Percentiles rank a stretch among this genome's conserved stretches.
Evolutionary conservation across 2,329 filamentous ascomycete species (phyloP).

Genomic region (Ophiostoma tasmaniense): DNA sequence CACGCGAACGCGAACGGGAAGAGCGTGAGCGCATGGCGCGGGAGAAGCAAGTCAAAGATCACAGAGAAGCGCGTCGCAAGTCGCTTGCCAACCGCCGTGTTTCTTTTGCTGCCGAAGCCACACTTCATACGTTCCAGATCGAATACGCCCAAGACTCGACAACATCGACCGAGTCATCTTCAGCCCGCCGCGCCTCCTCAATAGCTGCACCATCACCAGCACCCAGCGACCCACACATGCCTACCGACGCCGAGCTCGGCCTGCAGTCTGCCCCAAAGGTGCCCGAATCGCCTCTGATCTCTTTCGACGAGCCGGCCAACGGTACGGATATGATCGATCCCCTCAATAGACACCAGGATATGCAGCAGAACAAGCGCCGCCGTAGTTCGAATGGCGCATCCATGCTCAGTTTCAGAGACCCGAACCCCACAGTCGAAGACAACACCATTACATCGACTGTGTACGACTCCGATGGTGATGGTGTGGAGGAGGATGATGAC

Average conservation of each 20-base stretch:
- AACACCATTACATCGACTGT: conserved; percentile 68
- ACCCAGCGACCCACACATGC: conserved; percentile 35
- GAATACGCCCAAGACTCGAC: conserved; percentile 85
- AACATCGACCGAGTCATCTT: conserved; percentile 67
- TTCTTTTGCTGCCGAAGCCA: conserved; percentile 94
- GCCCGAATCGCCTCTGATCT: conserved; percentile 54
- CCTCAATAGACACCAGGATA: conserved; percentile 57
- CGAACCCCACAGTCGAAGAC: conserved; percentile 37
- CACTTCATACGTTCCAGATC: conserved; percentile 91
- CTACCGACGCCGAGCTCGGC: conserved; percentile 1
- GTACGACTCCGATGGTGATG: conserved; percentile 58
- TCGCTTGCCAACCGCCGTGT: conserved; percentile 88
- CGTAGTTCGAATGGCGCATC: conserved; percentile 52
- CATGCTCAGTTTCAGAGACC: conserved; percentile 32
- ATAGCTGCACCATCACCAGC: conserved; percentile 32
- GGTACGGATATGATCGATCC: conserved; percentile 38
- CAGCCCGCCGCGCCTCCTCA: conserved; percentile 65
- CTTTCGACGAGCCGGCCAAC: conserved; percentile 49
- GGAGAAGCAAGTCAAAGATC: conserved; percentile 56
- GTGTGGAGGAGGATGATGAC: conserved; percentile 45
- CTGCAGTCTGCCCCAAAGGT: conserved; percentile 45
- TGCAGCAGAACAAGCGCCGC: conserved; percentile 53
- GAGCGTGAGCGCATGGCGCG: conserved; percentile 53
- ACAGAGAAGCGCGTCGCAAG: conserved; percentile 82
- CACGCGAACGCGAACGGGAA: conserved; percentile 60